Percentiles rank a stretch among this genome's conserved stretches.
These are phyloP conservation scores for Cytospora piceicola DNA, from an alignment of 2,329 filamentous ascomycete species.

Conservation along the genomic window DNA sequence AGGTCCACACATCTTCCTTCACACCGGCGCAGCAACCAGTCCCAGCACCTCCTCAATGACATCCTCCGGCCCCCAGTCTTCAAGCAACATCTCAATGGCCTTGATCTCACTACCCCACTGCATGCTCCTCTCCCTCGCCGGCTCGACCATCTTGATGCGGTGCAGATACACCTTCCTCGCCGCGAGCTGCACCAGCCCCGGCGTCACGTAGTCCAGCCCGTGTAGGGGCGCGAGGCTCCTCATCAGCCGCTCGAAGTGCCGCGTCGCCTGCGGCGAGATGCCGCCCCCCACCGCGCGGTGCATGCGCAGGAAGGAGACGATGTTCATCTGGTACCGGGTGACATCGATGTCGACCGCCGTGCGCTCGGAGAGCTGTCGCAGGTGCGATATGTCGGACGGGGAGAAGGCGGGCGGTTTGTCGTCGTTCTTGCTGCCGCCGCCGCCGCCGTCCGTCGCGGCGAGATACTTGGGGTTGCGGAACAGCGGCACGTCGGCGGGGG, in stretches of 20 bases:
- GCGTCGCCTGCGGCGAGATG: slow-evolving; percentile 76
- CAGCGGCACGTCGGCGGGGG: slow-evolving; percentile 8
- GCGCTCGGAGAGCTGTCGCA: slow-evolving; percentile 61
- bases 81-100: slow-evolving; percentile 69
- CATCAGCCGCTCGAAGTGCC: slow-evolving; percentile 72
- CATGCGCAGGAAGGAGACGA: slow-evolving; percentile 83
- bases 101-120: slow-evolving; percentile 86
- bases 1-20: slow-evolving; percentile 14
- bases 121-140: slow-evolving; percentile 80
- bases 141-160: slow-evolving; percentile 70
- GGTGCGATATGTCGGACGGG: slow-evolving; percentile 57
- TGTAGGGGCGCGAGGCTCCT: slow-evolving; percentile 81
- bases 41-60: slow-evolving; percentile 67
- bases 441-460: neutral
- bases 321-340: slow-evolving; percentile 82
- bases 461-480: slow-evolving; percentile 17
- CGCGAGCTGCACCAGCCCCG: slow-evolving; percentile 80
- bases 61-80: slow-evolving; percentile 63
- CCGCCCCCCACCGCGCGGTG: slow-evolving; percentile 83
- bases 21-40: slow-evolving; percentile 60
- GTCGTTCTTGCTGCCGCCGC: neutral
- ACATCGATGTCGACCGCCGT: slow-evolving; percentile 76
- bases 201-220: slow-evolving; percentile 77
- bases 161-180: slow-evolving; percentile 87
- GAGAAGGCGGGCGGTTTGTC: slow-evolving; percentile 33